Percentiles rank a stretch among this genome's conserved stretches.
phyloP scores from a whole-genome alignment of 225 moss, liverwort and hornwort genomes.

The Rhytidiadelphus loreus region DNA sequence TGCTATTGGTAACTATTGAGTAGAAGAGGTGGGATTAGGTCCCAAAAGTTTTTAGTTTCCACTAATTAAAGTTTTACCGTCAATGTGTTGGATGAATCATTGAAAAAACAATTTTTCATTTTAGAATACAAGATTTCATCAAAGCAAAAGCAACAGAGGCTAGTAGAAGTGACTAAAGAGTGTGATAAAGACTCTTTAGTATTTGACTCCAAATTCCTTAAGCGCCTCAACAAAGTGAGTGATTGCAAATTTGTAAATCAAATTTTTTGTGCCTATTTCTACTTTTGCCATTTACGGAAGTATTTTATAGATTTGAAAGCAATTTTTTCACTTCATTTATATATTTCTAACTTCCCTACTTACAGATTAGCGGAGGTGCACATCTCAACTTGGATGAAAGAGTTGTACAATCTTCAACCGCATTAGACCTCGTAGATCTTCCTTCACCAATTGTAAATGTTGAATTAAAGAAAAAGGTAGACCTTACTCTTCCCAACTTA shows the following conservation, averaged over 20 bases:
- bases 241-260: neutral
- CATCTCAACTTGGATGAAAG: neutral
- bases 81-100: neutral
- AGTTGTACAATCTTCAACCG: neutral
- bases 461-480: constrained; percentile 28
- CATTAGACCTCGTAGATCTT: neutral
- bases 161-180: neutral
- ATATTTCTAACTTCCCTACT: neutral
- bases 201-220: constrained; percentile 7
- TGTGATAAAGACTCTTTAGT: neutral
- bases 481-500: neutral
- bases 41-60: neutral
- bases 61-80: neutral
- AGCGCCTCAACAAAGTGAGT: constrained; percentile 7
- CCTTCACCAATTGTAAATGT: constrained; percentile 18
- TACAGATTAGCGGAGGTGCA: neutral
- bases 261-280: neutral
- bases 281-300: neutral
- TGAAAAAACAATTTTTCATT: neutral
- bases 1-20: neutral
- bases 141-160: neutral
- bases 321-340: neutral
- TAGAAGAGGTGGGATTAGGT: neutral
- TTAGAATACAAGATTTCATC: neutral
- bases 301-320: neutral